phyloP scores from a whole-genome alignment of 345 rosid species.

The Salix arbutifolia region DNA sequence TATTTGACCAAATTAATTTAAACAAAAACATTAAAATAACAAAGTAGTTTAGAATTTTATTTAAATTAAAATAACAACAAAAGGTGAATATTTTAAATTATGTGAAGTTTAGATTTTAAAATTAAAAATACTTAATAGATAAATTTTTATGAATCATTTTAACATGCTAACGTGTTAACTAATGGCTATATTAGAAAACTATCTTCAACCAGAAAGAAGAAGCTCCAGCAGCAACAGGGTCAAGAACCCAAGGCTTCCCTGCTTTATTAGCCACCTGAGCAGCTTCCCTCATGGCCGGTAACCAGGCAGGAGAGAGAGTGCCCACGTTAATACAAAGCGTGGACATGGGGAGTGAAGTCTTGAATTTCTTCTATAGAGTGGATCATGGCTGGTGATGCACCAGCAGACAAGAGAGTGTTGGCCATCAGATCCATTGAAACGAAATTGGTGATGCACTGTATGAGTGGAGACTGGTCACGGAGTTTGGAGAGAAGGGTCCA shows the following conservation, averaged over 20 bases:
- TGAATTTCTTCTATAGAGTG: conserved; percentile 63
- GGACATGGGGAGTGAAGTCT: conserved; percentile 66
- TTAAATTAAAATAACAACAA: too few relatives aligned
- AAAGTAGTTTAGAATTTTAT: too few relatives aligned
- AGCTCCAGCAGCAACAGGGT: conserved; percentile 88
- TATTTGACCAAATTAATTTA: too few relatives aligned
- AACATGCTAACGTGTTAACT: too few relatives aligned
- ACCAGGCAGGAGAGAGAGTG: conserved; percentile 67
- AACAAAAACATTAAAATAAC: too few relatives aligned
- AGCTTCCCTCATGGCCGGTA: conserved; percentile 74
- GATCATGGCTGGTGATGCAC: conserved; percentile 94
- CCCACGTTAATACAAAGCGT: conserved; percentile 71
- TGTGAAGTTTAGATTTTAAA: too few relatives aligned
- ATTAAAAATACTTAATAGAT: too few relatives aligned
- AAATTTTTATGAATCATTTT: too few relatives aligned
- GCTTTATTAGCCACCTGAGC: conserved; percentile 40
- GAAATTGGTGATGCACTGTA: conserved; percentile 91
- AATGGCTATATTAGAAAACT: too few relatives aligned
- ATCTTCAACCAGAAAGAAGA: conserved; percentile 60
- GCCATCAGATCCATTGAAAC: conserved; percentile 92
- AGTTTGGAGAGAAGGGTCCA: conserved; percentile 46
- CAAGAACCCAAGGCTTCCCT: conserved; percentile 81
- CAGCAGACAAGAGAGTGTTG: conserved; percentile 77
- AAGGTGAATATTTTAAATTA: too few relatives aligned
- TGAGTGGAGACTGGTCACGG: conserved; percentile 54